Conservation (phyloP, 192 early-diverging fungal genomes). For the Coemansia sp. region DNA sequence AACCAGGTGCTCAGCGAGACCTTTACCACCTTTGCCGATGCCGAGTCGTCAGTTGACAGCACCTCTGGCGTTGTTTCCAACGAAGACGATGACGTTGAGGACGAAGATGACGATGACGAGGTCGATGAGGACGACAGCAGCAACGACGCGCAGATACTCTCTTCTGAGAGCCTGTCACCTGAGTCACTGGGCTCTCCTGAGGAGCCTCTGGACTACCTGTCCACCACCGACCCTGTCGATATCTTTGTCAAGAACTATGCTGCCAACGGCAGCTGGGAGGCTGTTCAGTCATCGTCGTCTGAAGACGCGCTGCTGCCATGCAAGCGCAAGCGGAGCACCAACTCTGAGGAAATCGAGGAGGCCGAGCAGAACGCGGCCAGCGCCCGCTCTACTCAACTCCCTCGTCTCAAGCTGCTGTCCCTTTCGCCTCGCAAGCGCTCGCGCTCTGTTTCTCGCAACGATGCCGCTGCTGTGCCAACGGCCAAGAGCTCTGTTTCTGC, state of each 20-base stretch:
- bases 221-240: conserved; percentile 34
- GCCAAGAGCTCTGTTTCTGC: conserved; percentile 4
- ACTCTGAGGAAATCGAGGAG: conserved; percentile 37
- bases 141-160: conserved; percentile 29
- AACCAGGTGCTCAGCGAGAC: conserved; percentile 43
- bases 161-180: conserved; percentile 35
- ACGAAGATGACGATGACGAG: conserved; percentile 17
- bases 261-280: conserved; percentile 43
- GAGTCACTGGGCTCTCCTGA: conserved; percentile 31
- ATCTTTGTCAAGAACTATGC: conserved; percentile 34
- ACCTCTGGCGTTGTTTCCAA: background rate
- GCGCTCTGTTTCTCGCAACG: conserved; percentile 30
- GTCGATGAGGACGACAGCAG: conserved; percentile 22
- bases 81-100: conserved; percentile 16
- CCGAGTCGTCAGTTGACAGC: conserved; percentile 1
- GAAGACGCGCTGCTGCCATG: conserved; percentile 40
- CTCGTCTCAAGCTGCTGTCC: conserved; percentile 24
- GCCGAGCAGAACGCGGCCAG: conserved; percentile 19
- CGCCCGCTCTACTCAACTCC: conserved; percentile 9
- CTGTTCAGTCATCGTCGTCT: conserved; percentile 12
- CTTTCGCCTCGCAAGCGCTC: conserved; percentile 54
- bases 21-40: conserved; percentile 46
- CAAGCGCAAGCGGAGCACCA: conserved; percentile 48
- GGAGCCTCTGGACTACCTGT: conserved; percentile 30
- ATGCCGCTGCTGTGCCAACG: conserved; percentile 30